A percentile compares a stretch with the other conserved stretches of the same genome.
phyloP scores from a whole-genome alignment of 176 grass and related monocot species.

The Hordeum marinum region DNA sequence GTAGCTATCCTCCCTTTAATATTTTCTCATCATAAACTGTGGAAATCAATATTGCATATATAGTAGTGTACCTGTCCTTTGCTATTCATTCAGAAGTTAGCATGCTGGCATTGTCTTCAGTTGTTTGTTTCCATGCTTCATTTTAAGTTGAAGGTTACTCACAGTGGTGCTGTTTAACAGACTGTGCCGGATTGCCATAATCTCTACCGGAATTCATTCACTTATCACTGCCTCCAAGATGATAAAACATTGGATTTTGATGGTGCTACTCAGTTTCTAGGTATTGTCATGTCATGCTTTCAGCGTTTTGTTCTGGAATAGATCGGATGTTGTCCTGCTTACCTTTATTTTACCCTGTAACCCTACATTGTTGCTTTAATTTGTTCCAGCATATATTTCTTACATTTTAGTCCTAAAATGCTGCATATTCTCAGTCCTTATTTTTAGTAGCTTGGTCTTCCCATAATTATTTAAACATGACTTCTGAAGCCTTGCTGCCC shows the following conservation, averaged over 20 bases:
- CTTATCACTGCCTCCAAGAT: conserved; percentile 50
- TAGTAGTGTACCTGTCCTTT: neutral
- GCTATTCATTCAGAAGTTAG: conserved; percentile 11
- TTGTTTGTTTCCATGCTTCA: conserved; percentile 13
- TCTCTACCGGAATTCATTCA: conserved; percentile 53
- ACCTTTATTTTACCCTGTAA: conserved; percentile 12
- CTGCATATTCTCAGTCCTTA: neutral
- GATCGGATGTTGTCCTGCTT: neutral
- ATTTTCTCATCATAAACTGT: conserved; percentile 3
- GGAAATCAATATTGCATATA: neutral
- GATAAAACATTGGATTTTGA: conserved; percentile 64
- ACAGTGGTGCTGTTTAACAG: conserved; percentile 34
- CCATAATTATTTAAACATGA: neutral
- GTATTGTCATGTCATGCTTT: conserved; percentile 36
- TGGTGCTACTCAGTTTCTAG: conserved; percentile 55
- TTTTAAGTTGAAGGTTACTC: conserved; percentile 22
- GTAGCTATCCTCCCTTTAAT: neutral
- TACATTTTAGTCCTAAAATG: neutral
- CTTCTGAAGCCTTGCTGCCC: neutral
- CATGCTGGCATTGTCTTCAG: neutral
- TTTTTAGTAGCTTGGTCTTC: neutral
- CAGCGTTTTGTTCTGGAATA: conserved; percentile 17
- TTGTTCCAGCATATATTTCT: neutral
- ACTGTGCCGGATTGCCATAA: conserved; percentile 64
- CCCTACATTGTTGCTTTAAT: neutral